Evolutionary conservation across 345 rosid species (phyloP), one percentile per base, ranked within the genome.

Genomic region (Citrus mangshanensis): DNA sequence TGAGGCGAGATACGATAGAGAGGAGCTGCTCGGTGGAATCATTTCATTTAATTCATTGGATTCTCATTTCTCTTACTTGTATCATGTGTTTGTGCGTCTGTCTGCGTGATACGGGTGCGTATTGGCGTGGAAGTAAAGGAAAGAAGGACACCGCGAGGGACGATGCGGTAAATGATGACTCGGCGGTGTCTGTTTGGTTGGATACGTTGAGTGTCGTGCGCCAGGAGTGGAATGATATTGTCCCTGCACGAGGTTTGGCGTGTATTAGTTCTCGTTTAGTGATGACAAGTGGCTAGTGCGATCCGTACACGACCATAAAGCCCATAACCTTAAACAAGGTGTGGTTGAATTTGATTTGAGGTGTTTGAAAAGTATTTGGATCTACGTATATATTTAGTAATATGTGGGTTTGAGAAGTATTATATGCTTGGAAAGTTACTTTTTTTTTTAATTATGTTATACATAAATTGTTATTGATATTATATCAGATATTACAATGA

Each of bases 31-130:
- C 32, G 30, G 73, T 77, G 62, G 16, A 30, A 24, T 68, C 27
- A 38, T 25, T 56, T 35, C 54, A 37, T n/a, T 60, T 28, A 37
- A 56, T 76, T n/a, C 13, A 60, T 13, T 12, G 3, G 18, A 46
- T 46, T 46, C 51, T 46, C 18, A 46, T 46, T 46, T 13, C 51
- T 14, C 4, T 56, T 67, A 35, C 14, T 46, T 4, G 60, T 1
- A 46, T 14, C 14, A 7, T 32, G 28, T 12, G 65, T n/a, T 13
- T 32, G 28, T 12, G 65, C 18, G 38, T 3, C 14, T 30, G 5
- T 9, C 30, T 32, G 42, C 5, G 27, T 7, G 71, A 75, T 40
- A 75, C 71, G 55, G 79, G 68, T 25, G 73, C 72, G 73, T 54
- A 34, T 66, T 37, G 70, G 22, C 28, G 60, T 28, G 46, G 78